These are phyloP conservation scores for Medicago arabica DNA, from an alignment of 306 rosid species.

Conservation along the genomic window DNA sequence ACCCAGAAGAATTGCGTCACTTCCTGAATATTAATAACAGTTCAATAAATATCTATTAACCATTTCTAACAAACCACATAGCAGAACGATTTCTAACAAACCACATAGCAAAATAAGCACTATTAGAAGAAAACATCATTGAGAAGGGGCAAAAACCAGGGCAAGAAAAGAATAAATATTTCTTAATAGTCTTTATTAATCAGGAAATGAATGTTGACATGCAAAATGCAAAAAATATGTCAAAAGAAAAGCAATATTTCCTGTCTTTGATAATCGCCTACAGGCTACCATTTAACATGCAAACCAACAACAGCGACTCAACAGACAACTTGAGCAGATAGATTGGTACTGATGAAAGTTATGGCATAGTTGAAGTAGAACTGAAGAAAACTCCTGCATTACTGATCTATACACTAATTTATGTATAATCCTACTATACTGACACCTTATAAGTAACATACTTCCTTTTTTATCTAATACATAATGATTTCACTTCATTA, in stretches of 20 bases:
- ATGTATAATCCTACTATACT: too few species aligned
- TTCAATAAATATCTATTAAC: conserved; percentile 22
- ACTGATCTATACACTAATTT: too few species aligned
- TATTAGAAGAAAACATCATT: conserved; percentile 9
- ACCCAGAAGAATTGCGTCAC: conserved; percentile 98
- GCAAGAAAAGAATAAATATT: background rate
- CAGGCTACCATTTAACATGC: background rate
- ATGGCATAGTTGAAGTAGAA: too few species aligned
- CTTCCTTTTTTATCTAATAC: too few species aligned
- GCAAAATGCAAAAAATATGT: conserved; percentile 1
- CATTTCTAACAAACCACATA: conserved; percentile 22
- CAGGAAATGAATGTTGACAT: conserved; percentile 20
- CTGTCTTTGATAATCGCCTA: conserved; percentile 2
- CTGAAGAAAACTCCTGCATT: too few species aligned
- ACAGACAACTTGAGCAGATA: too few species aligned
- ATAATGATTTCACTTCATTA: too few species aligned
- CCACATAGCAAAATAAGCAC: background rate
- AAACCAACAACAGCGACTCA: too few species aligned
- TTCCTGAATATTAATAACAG: conserved; percentile 64
- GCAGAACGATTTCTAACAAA: background rate
- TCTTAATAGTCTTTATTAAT: conserved; percentile 3
- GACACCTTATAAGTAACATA: too few species aligned
- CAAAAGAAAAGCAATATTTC: conserved; percentile 19
- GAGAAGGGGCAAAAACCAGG: background rate
- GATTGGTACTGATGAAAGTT: too few species aligned